These are phyloP conservation scores for Astraeus odoratus DNA, from an alignment of 768 basidiomycete species.

Conservation along the genomic window DNA sequence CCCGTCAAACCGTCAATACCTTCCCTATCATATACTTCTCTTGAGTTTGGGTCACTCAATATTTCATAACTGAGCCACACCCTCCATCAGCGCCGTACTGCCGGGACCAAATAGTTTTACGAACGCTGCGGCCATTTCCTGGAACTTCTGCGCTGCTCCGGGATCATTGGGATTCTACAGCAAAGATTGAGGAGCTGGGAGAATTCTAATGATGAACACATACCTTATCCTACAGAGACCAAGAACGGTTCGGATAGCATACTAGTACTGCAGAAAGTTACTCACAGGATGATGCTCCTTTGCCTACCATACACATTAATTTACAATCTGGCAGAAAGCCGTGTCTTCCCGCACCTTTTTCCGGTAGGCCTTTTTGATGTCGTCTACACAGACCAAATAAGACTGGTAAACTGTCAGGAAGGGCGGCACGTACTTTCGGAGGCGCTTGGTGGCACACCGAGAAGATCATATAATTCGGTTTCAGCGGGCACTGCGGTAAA, in stretches of 20 bases:
- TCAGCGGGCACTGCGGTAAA: conserved; percentile 56
- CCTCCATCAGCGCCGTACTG: conserved; percentile 6
- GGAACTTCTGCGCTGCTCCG: conserved; percentile 74
- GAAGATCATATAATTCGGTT: conserved; percentile 79
- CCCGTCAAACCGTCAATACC: conserved; percentile 64
- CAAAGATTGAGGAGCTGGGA: not conserved
- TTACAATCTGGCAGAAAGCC: conserved; percentile 1
- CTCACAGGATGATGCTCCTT: conserved; percentile 83
- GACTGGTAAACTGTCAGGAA: not conserved
- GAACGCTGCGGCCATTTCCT: conserved; percentile 84
- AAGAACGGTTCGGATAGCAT: not conserved
- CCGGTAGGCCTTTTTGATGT: conserved; percentile 93
- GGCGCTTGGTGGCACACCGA: conserved; percentile 66
- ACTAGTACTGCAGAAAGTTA: not conserved
- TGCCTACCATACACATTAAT: conserved; percentile 44
- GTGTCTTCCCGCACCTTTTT: conserved; percentile 58
- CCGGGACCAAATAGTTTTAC: conserved; percentile 23
- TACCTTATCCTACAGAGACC: conserved; percentile 58
- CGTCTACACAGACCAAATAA: conserved; percentile 38
- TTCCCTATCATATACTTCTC: conserved; percentile 64
- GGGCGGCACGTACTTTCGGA: conserved; percentile 50
- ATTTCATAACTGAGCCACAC: conserved; percentile 64
- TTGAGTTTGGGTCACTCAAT: conserved; percentile 59
- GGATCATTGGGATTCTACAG: conserved; percentile 84
- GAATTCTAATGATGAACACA: conserved; percentile 5